These are phyloP conservation scores for Rhynchosporium secalis DNA, from an alignment of 2,329 filamentous ascomycete genomes.

Conservation along the genomic window DNA sequence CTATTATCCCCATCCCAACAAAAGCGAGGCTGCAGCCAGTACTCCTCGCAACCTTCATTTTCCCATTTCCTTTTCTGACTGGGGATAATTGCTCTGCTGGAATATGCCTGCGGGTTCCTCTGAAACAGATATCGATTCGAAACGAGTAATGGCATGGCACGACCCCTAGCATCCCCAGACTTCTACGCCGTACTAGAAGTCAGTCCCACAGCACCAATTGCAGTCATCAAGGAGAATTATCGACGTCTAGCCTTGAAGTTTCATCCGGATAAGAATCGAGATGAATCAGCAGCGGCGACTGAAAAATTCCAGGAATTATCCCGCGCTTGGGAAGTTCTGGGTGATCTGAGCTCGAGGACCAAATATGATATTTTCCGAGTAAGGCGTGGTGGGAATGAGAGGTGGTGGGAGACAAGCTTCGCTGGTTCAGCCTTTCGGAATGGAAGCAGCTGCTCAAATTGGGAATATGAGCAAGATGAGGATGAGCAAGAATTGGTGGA, in stretches of 20 bases:
- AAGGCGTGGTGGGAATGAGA: slow-evolving; percentile 10
- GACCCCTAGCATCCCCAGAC: slow-evolving; percentile 23
- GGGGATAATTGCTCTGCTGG: not conserved
- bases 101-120: not conserved
- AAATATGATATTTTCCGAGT: slow-evolving; percentile 29
- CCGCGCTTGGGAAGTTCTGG: slow-evolving; percentile 31
- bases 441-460: not conserved
- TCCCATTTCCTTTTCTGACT: not conserved
- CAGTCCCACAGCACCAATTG: slow-evolving; percentile 22
- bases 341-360: slow-evolving; percentile 24
- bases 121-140: not conserved
- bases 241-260: slow-evolving; percentile 27
- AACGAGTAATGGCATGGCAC: slow-evolving; percentile 23
- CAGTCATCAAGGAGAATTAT: slow-evolving; percentile 27
- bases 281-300: slow-evolving; percentile 19
- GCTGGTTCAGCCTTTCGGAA: not conserved
- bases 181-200: slow-evolving; percentile 31
- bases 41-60: not conserved
- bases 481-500: slow-evolving; percentile 13
- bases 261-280: slow-evolving; percentile 32
- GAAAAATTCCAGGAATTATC: slow-evolving; percentile 26
- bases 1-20: slow-evolving; percentile 4
- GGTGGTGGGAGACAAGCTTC: slow-evolving; percentile 12
- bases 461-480: slow-evolving; percentile 10
- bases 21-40: slow-evolving; percentile 7